Evolutionary conservation across 495 filamentous ascomycete species (phyloP).

Genomic region (Xylaria bambusicola): DNA sequence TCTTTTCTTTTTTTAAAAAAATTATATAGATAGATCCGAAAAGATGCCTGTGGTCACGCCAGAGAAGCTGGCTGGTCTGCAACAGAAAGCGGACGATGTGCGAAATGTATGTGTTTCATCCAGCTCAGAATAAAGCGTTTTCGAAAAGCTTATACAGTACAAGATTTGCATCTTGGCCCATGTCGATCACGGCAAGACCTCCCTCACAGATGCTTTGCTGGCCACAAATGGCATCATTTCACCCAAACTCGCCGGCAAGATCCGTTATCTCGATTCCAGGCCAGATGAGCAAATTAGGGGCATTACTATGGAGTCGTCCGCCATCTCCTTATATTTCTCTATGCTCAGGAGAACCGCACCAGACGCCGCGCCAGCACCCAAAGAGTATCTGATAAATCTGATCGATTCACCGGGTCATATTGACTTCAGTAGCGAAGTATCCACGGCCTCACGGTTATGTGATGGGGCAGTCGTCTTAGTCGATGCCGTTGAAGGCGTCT

Average conservation of each 20-base stretch:
- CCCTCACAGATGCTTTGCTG: constrained; percentile 92
- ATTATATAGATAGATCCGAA: constrained; percentile 18
- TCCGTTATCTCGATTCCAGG: constrained; percentile 94
- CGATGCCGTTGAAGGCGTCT: constrained; percentile 98
- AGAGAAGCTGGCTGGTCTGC: constrained; percentile 82
- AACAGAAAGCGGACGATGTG: constrained; percentile 80
- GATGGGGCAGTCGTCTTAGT: constrained; percentile 94
- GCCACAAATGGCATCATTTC: constrained; percentile 99
- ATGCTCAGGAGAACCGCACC: constrained; percentile 70
- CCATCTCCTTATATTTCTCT: constrained; percentile 95
- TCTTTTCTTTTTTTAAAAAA: too few species aligned
- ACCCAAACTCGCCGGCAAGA: constrained; percentile 94
- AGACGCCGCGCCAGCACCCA: constrained; percentile 67
- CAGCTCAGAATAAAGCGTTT: constrained; percentile 33
- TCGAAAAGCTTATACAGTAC: constrained; percentile 10
- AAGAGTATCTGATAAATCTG: constrained; percentile 94
- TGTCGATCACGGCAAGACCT: constrained; percentile 99
- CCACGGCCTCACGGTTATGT: constrained; percentile 89
- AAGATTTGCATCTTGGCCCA: constrained; percentile 98
- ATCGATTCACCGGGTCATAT: constrained; percentile 99
- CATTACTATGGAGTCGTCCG: constrained; percentile 99
- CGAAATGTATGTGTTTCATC: constrained; percentile 69
- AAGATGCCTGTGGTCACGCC: constrained; percentile 87
- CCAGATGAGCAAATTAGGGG: constrained; percentile 96
- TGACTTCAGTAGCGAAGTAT: constrained; percentile 98